Evolutionary conservation across 352 stramenopile genomes (phyloP).

Genomic region (Globisporangium echinulatum): DNA sequence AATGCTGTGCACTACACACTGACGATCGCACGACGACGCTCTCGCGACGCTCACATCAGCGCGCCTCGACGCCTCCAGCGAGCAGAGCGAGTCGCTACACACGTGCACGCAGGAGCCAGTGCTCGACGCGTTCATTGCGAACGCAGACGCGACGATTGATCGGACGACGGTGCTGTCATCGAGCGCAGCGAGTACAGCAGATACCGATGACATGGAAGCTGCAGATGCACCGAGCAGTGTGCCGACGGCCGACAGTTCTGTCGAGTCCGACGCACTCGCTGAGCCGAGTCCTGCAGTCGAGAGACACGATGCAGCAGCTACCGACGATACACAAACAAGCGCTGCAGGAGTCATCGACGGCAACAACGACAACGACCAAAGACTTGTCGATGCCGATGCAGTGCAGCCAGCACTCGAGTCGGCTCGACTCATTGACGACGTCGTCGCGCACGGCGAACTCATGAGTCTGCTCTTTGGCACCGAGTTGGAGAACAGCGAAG

Average conservation of each 20-base stretch:
- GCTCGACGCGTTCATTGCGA: constrained; percentile 12
- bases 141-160: constrained; percentile 1
- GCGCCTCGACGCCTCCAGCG: not conserved
- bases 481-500: not conserved
- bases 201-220: too few relatives aligned
- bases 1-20: too few relatives aligned
- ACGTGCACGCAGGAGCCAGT: constrained; percentile 5
- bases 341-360: not conserved
- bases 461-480: constrained; percentile 21
- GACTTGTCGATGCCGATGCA: too few relatives aligned
- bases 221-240: not conserved
- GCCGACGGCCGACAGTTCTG: not conserved
- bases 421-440: constrained; percentile 12
- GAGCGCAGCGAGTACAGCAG: too few relatives aligned
- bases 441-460: constrained; percentile 17
- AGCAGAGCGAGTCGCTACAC: not conserved
- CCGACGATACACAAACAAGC: not conserved
- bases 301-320: constrained; percentile 2
- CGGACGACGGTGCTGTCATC: too few relatives aligned
- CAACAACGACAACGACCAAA: too few relatives aligned
- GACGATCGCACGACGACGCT: too few relatives aligned
- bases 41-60: too few relatives aligned
- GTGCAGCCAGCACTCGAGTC: constrained; percentile 9
- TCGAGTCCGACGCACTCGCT: not conserved
- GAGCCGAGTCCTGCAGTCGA: not conserved